Evolutionary conservation across 345 rosid genomes (phyloP).

Genomic region (Hibiscus tridactylites): DNA sequence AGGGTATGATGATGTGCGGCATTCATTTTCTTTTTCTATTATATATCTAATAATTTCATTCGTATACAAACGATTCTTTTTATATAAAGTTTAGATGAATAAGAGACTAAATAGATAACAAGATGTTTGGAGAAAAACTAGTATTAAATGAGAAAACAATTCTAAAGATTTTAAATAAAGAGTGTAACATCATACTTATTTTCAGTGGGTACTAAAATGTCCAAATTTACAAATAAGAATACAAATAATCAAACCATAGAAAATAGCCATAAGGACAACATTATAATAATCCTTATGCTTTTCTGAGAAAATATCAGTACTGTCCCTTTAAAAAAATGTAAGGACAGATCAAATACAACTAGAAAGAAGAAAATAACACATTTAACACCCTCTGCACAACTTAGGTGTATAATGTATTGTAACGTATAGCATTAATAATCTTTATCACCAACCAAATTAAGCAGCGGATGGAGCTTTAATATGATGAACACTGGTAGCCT

Average conservation of each 20-base stretch:
- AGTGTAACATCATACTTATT: too few relatives aligned
- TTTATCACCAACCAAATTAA: not conserved
- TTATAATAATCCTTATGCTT: not conserved
- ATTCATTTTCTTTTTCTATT: too few relatives aligned
- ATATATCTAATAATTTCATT: too few relatives aligned
- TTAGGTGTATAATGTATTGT: not conserved
- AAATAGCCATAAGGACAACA: not conserved
- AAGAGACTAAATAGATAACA: too few relatives aligned
- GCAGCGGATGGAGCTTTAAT: not conserved
- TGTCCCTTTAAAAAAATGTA: not conserved
- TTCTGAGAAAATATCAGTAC: not conserved
- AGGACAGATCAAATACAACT: not conserved
- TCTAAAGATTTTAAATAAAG: too few relatives aligned
- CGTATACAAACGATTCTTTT: too few relatives aligned
- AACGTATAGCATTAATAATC: not conserved
- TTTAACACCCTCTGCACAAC: not conserved
- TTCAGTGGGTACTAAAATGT: too few relatives aligned
- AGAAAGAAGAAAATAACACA: not conserved
- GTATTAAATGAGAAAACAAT: too few relatives aligned
- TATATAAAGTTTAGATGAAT: too few relatives aligned
- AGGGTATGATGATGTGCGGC: too few relatives aligned
- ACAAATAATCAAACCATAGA: not conserved
- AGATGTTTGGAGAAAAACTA: too few relatives aligned
- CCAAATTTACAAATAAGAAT: too few relatives aligned
- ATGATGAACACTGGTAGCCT: not conserved